A percentile compares a stretch with the other conserved stretches of the same genome.
phyloP scores from a whole-genome alignment of 805 yeast species.

The Komagataella kurtzmanii region DNA sequence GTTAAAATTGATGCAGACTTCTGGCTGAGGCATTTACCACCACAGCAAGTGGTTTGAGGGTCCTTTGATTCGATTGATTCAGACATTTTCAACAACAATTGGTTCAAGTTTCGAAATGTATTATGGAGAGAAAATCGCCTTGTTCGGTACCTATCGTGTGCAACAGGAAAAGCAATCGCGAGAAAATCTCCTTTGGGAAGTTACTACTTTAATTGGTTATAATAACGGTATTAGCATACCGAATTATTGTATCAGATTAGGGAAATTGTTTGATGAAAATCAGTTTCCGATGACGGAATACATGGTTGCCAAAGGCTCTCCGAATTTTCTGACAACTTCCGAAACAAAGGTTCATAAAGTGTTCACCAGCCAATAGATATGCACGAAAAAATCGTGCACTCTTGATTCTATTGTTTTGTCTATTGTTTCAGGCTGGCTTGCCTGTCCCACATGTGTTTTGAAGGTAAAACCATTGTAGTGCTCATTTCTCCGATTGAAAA shows the following conservation, averaged over 20 bases:
- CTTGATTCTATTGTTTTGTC: background rate
- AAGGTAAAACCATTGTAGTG: background rate
- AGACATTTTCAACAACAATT: background rate
- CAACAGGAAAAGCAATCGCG: background rate
- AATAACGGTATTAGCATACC: too few species aligned
- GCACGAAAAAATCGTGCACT: background rate
- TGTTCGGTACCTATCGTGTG: background rate
- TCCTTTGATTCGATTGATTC: background rate
- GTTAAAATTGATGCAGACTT: constrained; percentile 31
- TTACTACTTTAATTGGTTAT: background rate
- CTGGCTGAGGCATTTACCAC: constrained; percentile 16
- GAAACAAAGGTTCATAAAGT: background rate
- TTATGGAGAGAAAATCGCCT: background rate
- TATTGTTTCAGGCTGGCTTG: background rate
- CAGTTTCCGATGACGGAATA: background rate
- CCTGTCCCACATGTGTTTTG: background rate
- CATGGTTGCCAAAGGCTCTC: background rate
- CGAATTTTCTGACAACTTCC: background rate
- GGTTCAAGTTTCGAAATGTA: background rate
- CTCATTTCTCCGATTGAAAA: background rate
- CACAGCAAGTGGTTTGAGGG: constrained; percentile 12
- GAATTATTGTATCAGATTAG: background rate
- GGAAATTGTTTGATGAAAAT: background rate
- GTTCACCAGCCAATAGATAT: background rate
- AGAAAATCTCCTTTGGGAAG: background rate